Base-by-base conservation (phyloP, 345 rosid genomes). In the Adansonia digitata region DNA sequence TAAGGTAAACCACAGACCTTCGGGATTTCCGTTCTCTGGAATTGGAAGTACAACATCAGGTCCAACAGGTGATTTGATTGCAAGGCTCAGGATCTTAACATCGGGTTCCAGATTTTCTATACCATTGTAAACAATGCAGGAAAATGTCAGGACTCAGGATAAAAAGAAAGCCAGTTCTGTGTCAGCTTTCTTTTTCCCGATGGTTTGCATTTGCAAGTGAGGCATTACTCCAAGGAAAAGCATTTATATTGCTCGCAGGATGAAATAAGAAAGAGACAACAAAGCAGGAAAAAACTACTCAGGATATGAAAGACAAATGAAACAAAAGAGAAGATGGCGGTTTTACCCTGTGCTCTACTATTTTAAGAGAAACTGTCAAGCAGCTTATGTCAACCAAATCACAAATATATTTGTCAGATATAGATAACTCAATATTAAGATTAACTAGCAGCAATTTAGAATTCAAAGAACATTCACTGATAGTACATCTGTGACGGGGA, bases 1-100 rank as follows among this genome's bases (percentile, higher is more conserved):
- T 77, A 94, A 81, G 43, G 96, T 90, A 76, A 94, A 94, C 98
- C 97, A 94, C 15, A 79, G 75, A n/a, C 97, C 97, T 63, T 85
- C 81, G 45, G 89, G 89, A 10, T 86, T 90, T 67, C 93, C 97
- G 5, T 81, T 53, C 81, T 86, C 85, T 0, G 89, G 92, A 59
- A 94, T 76, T 0, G 85, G 63, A 39, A 94, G 88, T n/a, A 89
- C 82, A 20, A 90, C 88, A 77, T 90, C 97, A 8, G 87, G 81
- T 85, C 96, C 82, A 12, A 82, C 96, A 0, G 91, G 88, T 37
- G 63, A 57, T 57, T 57, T 57, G 63, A 57, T 57, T 11, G 93
- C 89, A 17, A 94, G 86, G 75, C 80, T 84, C 72, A 84, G 46
- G 80, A 94, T 85, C 88, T 81, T 90, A 78, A 94, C 97, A 20